phyloP scores from a whole-genome alignment of 1,139 yeast species.

The Yamadazyma buinensis region DNA sequence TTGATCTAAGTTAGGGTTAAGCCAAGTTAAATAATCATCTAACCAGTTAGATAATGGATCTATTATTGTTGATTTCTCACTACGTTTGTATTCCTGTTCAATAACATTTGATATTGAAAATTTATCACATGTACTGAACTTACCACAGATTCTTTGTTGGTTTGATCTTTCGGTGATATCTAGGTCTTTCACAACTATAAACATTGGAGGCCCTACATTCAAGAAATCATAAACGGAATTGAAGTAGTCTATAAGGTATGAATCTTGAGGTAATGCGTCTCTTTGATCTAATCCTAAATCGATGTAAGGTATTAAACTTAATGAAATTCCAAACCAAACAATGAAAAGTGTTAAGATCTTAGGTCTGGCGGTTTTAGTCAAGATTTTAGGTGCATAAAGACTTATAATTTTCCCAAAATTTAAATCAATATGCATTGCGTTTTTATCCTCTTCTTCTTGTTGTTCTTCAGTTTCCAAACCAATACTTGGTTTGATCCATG shows the following conservation, averaged over 20 bases:
- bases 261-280: slow-evolving; percentile 77
- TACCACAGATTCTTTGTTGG: slow-evolving; percentile 81
- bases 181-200: slow-evolving; percentile 66
- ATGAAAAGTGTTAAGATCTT: slow-evolving; percentile 52
- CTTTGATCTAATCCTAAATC: slow-evolving; percentile 85
- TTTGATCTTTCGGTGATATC: slow-evolving; percentile 56
- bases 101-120: slow-evolving; percentile 77
- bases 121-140: slow-evolving; percentile 78
- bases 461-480: slow-evolving; percentile 8
- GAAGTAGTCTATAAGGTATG: slow-evolving; percentile 78
- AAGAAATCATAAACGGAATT: slow-evolving; percentile 69
- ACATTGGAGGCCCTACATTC: slow-evolving; percentile 89
- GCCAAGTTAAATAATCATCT: slow-evolving; percentile 84
- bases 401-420: slow-evolving; percentile 24
- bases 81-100: slow-evolving; percentile 78
- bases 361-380: slow-evolving; percentile 45
- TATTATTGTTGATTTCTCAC: slow-evolving; percentile 58
- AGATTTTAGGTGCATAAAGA: slow-evolving; percentile 50
- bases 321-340: slow-evolving; percentile 62
- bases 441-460: slow-evolving; percentile 9
- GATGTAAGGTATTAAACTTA: slow-evolving; percentile 65
- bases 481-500: slow-evolving; percentile 36
- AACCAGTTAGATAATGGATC: slow-evolving; percentile 92
- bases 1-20: slow-evolving; percentile 80
- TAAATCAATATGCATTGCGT: slow-evolving; percentile 19